These are phyloP conservation scores for Alternaria arborescens DNA, from an alignment of 2,329 filamentous ascomycete species.

Conservation along the genomic window DNA sequence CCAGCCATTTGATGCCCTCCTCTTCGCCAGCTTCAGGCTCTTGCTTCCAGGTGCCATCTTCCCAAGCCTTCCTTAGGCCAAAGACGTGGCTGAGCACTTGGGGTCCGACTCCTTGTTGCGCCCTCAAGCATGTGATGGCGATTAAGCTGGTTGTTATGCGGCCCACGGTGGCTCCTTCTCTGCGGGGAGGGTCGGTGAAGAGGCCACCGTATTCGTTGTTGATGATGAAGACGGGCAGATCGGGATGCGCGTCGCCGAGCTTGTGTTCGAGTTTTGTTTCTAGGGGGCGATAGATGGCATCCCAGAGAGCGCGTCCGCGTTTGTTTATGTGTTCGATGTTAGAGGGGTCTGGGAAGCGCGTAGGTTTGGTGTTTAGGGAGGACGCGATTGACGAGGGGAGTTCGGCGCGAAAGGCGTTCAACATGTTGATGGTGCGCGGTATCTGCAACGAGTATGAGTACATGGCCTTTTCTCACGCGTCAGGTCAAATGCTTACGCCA, in stretches of 20 bases:
- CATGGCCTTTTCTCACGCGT: not conserved
- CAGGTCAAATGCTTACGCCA: slow-evolving; percentile 55
- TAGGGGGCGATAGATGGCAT: slow-evolving; percentile 78
- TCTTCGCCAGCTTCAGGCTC: slow-evolving; percentile 58
- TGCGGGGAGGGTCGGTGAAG: slow-evolving; percentile 71
- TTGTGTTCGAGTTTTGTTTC: slow-evolving; percentile 74
- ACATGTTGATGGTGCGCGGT: slow-evolving; percentile 82
- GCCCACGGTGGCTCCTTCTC: slow-evolving; percentile 65
- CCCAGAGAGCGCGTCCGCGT: slow-evolving; percentile 74
- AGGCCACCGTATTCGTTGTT: slow-evolving; percentile 76
- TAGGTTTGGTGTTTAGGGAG: slow-evolving; percentile 64
- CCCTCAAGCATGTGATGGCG: slow-evolving; percentile 76
- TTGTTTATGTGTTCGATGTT: slow-evolving; percentile 64
- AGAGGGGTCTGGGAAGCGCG: slow-evolving; percentile 55
- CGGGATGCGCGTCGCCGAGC: slow-evolving; percentile 78
- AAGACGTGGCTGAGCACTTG: slow-evolving; percentile 85
- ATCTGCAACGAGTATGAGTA: slow-evolving; percentile 68
- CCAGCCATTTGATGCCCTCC: slow-evolving; percentile 69
- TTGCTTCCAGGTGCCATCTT: slow-evolving; percentile 67
- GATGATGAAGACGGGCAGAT: slow-evolving; percentile 82
- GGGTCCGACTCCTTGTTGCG: slow-evolving; percentile 83
- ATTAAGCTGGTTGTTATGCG: slow-evolving; percentile 76
- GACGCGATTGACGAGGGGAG: slow-evolving; percentile 66
- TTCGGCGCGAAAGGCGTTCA: slow-evolving; percentile 72
- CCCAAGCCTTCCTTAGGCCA: slow-evolving; percentile 77